Evolutionary conservation across 2,329 filamentous ascomycete genomes (phyloP), one percentile per base, ranked within the genome.

Genomic region (Paecilomyces fulvus): DNA sequence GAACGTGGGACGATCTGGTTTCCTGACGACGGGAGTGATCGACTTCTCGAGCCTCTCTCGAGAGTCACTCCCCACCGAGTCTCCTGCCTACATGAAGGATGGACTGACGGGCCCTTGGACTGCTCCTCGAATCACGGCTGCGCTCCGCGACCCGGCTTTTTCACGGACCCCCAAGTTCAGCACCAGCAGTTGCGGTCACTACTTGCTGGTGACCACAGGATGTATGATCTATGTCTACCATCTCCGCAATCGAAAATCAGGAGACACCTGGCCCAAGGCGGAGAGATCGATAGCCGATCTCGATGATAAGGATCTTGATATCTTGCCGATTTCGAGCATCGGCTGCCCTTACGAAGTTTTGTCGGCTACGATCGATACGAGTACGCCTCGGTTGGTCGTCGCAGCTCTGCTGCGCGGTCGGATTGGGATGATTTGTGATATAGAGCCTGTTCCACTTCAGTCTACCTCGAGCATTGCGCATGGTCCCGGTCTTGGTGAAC

Each of bases 301-400:
- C 59, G 65, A 64, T 33, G 60, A 66, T 60, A 66, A 62, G 6
- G 63, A 67, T 58, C 61, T 71, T 56, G 61, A 63, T 63, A 54
- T 81, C 55, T 59, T 71, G 49, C 79, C 78, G 1, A 67, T 83
- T 14, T 77, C 82, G 1, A 79, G 73, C 46, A 77, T 88, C 10
- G 65, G 78, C 12, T 87, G 84, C 61, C 83, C 82, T 11, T 73
- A 76, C 14, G 73, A 78, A 49, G 79, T 87, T 2, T 65, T 88
- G 5, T 77, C 79, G 2, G 81, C 83, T 62, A 82, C 81, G 59
- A 85, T 88, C 77, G 83, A 87, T 65, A 82, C 81, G 0, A 84
- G 80, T 3, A 78, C 75, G 2, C 73, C 79, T 8, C 75, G 77
- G 49, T 76, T 81, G 61, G 77, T 82, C 6, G 73, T 87, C 53